These are phyloP conservation scores for Agaricus subrufescens DNA, from an alignment of 768 basidiomycete species.

Conservation along the genomic window DNA sequence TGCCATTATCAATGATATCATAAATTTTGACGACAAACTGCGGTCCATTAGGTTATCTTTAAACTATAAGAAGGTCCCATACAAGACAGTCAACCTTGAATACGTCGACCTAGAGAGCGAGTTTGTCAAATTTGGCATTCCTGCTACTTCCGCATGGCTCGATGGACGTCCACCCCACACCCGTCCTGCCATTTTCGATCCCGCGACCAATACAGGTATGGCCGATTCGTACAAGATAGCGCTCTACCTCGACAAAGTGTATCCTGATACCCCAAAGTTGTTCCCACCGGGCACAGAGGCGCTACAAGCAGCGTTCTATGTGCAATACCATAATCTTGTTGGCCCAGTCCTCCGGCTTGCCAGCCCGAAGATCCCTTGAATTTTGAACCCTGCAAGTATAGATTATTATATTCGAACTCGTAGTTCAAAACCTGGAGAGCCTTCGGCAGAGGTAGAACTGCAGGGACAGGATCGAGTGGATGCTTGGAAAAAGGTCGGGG, in stretches of 20 bases:
- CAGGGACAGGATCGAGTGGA: conserved; percentile 1
- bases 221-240: conserved; percentile 36
- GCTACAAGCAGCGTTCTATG: conserved; percentile 26
- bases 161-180: conserved; percentile 30
- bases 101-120: conserved; percentile 31
- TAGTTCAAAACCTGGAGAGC: neutral
- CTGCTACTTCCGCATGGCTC: conserved; percentile 14
- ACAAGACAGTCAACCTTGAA: conserved; percentile 39
- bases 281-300: conserved; percentile 27
- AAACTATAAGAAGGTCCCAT: conserved; percentile 8
- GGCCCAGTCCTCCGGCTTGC: no score
- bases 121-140: conserved; percentile 22
- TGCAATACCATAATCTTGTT: no score
- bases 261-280: conserved; percentile 30
- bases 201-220: conserved; percentile 24
- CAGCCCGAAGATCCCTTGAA: neutral
- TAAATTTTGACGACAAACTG: neutral
- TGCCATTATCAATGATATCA: no score
- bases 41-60: neutral
- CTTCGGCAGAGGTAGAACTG: neutral
- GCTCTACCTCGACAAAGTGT: conserved; percentile 38
- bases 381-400: conserved; percentile 4
- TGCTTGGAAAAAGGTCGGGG: conserved; percentile 2
- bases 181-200: conserved; percentile 40
- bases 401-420: conserved; percentile 8